Base-by-base conservation (phyloP, 257 asterid genomes). In the Przewalskia tangutica region DNA sequence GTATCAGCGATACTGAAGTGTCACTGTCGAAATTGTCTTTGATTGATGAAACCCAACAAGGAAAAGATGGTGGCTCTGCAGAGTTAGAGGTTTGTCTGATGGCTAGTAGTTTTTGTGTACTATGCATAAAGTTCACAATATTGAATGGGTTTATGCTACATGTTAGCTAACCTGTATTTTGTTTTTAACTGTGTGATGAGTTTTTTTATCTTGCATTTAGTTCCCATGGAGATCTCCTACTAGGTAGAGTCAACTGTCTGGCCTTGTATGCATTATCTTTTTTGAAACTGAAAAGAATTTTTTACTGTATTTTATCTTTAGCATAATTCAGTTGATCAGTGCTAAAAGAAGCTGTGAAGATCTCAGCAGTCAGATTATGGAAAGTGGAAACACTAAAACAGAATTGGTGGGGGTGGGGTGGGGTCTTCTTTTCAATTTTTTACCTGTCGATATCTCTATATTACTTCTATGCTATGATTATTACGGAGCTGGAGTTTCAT, bases 11-110 rank as follows among this genome's bases (percentile, higher is more conserved):
- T 9, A 67, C 63, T 55, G 88, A 81, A 40, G 86, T 53, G 71
- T 64, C 62, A 62, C 85, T 73, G 67, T 71, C 59, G 50, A 70
- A 56, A 59, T 86, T 62, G 54, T 63, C 77, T 80, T 75, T 75
- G 62, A 27, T 75, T 27, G 46, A 54, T 81, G 84, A 71, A 7
- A 68, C 9, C 67, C 87, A 54, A 82, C 81, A 48, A 85, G 85
- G 59, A 23, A 55, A 34, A 84, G 80, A 65, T 67, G 83, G 84
- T 65, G 85, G 81, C 85, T 83, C 85, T 66, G 58, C 18, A 44
- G 81, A 84, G 63, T 65, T 84, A 71, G 67, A 81, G 87, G 88
- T 85, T 79, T 46, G 85, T 54, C 51, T 77, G 68, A 32, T 32
- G 62, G 36, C 81, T 73, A 20, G 58, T 81, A 62, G 68, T 34